phyloP scores from a whole-genome alignment of 768 basidiomycete species.

The Sarcomyxa edulis region DNA sequence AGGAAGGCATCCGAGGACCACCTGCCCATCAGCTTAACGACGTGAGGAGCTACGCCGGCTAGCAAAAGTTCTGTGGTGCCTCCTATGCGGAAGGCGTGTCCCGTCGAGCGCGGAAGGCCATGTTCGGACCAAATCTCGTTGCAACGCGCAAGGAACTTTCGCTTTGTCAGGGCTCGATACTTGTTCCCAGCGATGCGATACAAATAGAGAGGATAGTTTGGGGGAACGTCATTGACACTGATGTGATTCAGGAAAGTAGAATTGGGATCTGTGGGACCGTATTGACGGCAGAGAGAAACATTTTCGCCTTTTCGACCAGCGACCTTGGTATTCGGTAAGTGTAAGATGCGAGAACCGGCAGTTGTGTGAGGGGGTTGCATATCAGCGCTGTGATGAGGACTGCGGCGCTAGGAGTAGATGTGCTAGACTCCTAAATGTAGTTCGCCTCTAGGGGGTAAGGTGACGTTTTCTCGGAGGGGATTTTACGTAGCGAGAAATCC shows the following conservation, averaged over 20 bases:
- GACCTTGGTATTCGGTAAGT: constrained; percentile 21
- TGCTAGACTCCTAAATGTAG: too few relatives aligned
- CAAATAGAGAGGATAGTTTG: constrained; percentile 11
- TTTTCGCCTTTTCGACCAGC: constrained; percentile 12
- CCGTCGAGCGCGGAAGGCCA: constrained; percentile 13
- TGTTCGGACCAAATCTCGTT: constrained; percentile 20
- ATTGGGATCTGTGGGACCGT: constrained; percentile 13
- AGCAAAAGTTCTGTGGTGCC: constrained; percentile 26
- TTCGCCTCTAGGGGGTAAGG: too few relatives aligned
- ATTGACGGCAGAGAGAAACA: constrained; percentile 13
- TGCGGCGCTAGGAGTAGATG: too few relatives aligned
- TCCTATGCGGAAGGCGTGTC: constrained; percentile 30
- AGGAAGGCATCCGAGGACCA: constrained; percentile 31
- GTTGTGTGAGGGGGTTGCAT: constrained; percentile 1
- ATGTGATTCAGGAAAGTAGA: constrained; percentile 10
- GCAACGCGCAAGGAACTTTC: constrained; percentile 15
- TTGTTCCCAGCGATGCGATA: constrained; percentile 2
- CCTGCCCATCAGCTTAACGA: constrained; percentile 22
- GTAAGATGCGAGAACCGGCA: constrained; percentile 11
- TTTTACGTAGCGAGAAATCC: too few relatives aligned
- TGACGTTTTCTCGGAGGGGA: too few relatives aligned
- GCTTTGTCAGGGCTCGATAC: constrained; percentile 11
- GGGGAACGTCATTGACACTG: constrained; percentile 5
- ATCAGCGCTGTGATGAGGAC: too few relatives aligned
- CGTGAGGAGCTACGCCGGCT: constrained; percentile 21